phyloP scores from a whole-genome alignment of 2,329 filamentous ascomycete species.

The Alternaria sp. region DNA sequence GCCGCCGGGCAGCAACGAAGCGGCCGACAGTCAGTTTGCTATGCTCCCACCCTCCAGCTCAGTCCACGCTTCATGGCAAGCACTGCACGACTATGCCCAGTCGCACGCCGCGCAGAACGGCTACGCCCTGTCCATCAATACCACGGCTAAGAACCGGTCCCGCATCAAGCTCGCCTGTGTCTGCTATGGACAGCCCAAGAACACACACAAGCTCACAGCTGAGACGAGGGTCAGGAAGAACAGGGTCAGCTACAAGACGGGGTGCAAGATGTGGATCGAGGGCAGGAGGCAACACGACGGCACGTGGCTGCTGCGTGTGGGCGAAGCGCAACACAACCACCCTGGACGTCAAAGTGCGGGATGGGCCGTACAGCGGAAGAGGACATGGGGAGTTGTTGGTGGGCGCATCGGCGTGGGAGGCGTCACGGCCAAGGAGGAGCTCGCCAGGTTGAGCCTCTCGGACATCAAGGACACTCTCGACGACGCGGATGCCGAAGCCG shows the following conservation, averaged over 20 bases:
- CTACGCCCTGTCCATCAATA: constrained; percentile 49
- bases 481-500: constrained; percentile 14
- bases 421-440: constrained; percentile 45
- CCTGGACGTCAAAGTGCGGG: constrained; percentile 38
- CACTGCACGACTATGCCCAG: constrained; percentile 45
- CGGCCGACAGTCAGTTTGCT: constrained; percentile 34
- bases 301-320: constrained; percentile 42
- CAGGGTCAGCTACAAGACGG: constrained; percentile 46
- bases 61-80: constrained; percentile 40
- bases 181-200: constrained; percentile 48
- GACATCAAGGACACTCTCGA: constrained; percentile 2
- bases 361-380: constrained; percentile 46
- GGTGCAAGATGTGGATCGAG: constrained; percentile 50
- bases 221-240: constrained; percentile 48
- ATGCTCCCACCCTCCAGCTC: constrained; percentile 42
- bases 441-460: constrained; percentile 15
- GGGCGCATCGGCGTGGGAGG: constrained; percentile 43
- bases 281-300: constrained; percentile 45
- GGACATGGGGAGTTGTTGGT: constrained; percentile 46
- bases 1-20: constrained; percentile 21
- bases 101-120: constrained; percentile 45
- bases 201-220: constrained; percentile 49
- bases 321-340: constrained; percentile 44
- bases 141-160: constrained; percentile 47
- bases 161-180: constrained; percentile 50